Evolutionary conservation across 306 rosid species (phyloP).

Genomic region (Acacia acuminata): DNA sequence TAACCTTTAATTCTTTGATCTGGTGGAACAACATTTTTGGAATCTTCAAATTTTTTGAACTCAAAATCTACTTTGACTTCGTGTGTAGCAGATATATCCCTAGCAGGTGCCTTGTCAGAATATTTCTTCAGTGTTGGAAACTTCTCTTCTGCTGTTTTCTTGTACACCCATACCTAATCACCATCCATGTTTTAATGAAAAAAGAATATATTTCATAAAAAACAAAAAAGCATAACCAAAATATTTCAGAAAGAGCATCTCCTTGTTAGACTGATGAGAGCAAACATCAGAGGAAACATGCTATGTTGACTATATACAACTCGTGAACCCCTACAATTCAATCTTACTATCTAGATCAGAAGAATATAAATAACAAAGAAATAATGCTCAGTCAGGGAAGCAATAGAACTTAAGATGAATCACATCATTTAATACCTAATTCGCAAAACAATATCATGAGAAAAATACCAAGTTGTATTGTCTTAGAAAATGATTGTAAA

Average conservation of each 20-base stretch:
- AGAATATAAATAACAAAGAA: neutral
- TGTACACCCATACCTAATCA: constrained; percentile 83
- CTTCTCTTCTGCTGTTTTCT: constrained; percentile 92
- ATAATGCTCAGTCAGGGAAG: neutral
- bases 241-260: constrained; percentile 3
- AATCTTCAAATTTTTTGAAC: constrained; percentile 65
- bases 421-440: neutral
- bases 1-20: constrained; percentile 92
- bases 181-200: constrained; percentile 30
- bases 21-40: constrained; percentile 68
- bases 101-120: constrained; percentile 87
- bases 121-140: constrained; percentile 85
- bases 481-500: neutral
- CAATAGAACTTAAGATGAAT: neutral
- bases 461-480: neutral
- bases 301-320: neutral
- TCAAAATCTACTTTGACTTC: constrained; percentile 86
- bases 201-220: neutral
- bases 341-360: neutral
- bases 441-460: neutral
- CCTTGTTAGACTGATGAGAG: neutral
- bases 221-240: neutral
- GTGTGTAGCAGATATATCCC: constrained; percentile 73
- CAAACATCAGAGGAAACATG: neutral
- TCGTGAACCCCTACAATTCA: neutral